Conservation (phyloP, 2,329 filamentous ascomycete genomes). For the Trichoderma koningiopsis region DNA sequence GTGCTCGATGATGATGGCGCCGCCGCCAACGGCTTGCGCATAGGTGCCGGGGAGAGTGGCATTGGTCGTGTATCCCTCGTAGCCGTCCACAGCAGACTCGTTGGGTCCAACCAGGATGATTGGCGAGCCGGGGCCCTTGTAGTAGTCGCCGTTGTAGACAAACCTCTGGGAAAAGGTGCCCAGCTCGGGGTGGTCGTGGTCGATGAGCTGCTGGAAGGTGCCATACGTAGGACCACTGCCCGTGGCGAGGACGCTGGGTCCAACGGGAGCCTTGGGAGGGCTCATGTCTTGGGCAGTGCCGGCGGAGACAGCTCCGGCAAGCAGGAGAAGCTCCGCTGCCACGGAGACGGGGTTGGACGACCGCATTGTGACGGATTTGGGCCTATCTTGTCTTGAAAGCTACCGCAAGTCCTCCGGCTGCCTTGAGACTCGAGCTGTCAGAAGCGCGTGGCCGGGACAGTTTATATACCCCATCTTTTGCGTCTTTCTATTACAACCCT, state of each 20-base stretch:
- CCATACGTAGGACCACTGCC: constrained; percentile 13
- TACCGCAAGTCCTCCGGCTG: background rate
- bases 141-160: constrained; percentile 76
- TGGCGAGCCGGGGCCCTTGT: constrained; percentile 73
- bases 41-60: constrained; percentile 69
- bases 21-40: constrained; percentile 65
- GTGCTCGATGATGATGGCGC: constrained; percentile 79
- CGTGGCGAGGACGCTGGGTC: background rate
- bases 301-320: constrained; percentile 1
- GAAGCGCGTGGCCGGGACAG: background rate
- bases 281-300: background rate
- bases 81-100: constrained; percentile 61
- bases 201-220: constrained; percentile 58
- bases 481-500: background rate
- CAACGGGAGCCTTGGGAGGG: constrained; percentile 4
- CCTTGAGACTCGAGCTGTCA: background rate
- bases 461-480: constrained; percentile 1
- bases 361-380: constrained; percentile 12
- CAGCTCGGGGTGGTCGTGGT: constrained; percentile 57
- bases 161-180: constrained; percentile 71
- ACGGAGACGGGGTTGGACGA: background rate
- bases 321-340: constrained; percentile 23
- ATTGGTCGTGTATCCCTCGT: constrained; percentile 69
- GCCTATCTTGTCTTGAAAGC: background rate
- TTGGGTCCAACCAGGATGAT: constrained; percentile 69